phyloP scores from a whole-genome alignment of 306 rosid species.

The Vachellia collinsii region DNA sequence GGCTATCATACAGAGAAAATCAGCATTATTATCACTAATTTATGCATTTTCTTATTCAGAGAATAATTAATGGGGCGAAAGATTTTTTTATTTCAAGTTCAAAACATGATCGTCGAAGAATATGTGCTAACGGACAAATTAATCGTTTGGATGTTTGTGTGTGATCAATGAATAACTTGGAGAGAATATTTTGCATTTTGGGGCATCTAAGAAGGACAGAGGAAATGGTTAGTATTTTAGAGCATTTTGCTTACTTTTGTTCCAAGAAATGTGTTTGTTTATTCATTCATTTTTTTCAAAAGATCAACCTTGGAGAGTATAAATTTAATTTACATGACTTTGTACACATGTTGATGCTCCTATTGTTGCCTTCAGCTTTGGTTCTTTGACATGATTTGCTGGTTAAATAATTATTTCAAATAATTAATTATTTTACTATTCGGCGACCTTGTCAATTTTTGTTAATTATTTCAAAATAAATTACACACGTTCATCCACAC shows the following conservation, averaged over 20 bases:
- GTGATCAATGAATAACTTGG: conserved; percentile 32
- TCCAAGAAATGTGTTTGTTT: not conserved
- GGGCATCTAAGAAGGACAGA: conserved; percentile 39
- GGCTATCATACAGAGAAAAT: conserved; percentile 47
- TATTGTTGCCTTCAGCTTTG: conserved; percentile 12
- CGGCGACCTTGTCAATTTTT: conserved; percentile 2
- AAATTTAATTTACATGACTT: conserved; percentile 30
- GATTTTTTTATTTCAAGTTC: conserved; percentile 31
- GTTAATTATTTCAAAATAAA: not conserved
- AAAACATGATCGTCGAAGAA: conserved; percentile 43
- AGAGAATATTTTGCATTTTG: conserved; percentile 39
- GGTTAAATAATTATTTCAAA: conserved; percentile 24
- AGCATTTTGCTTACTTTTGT: conserved; percentile 10
- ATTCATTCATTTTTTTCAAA: not conserved
- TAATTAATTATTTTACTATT: conserved; percentile 16
- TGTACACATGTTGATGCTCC: conserved; percentile 14
- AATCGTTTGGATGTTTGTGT: conserved; percentile 44
- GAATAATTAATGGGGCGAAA: not conserved
- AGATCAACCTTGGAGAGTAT: not conserved
- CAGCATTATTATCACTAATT: conserved; percentile 33
- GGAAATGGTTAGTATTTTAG: conserved; percentile 29
- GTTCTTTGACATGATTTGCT: conserved; percentile 8
- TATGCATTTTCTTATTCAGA: conserved; percentile 23
- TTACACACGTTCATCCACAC: too few species aligned
- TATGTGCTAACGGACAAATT: conserved; percentile 32